A percentile compares a stretch with the other conserved stretches of the same genome.
These are phyloP conservation scores for Fusarium xyrophilum DNA, from an alignment of 2,329 filamentous ascomycete genomes.

Conservation along the genomic window DNA sequence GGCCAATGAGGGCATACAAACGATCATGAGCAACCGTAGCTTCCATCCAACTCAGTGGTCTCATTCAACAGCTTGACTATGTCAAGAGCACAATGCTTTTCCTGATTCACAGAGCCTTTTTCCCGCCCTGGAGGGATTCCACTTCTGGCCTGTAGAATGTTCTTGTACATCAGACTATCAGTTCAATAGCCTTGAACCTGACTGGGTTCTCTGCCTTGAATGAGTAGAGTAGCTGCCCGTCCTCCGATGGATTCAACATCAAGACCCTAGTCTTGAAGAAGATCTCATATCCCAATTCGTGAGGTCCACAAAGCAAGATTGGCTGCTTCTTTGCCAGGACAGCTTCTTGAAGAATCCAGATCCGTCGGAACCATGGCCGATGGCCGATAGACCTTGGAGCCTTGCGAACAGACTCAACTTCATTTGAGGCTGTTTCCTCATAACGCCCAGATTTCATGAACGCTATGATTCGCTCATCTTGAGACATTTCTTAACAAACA, in stretches of 20 bases:
- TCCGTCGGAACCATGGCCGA: conserved; percentile 14
- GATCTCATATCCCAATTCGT: background rate
- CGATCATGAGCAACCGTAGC: conserved; percentile 19
- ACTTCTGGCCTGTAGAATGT: background rate
- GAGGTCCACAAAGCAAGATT: background rate
- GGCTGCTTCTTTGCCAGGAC: background rate
- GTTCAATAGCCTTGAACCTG: conserved; percentile 6
- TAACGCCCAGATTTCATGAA: background rate
- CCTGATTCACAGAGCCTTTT: accelerated
- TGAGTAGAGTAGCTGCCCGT: conserved; percentile 2
- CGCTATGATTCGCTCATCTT: background rate
- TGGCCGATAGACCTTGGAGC: background rate
- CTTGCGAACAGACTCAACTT: background rate
- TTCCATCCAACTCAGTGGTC: conserved; percentile 12
- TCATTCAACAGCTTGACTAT: background rate
- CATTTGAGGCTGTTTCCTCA: accelerated
- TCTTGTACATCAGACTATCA: background rate
- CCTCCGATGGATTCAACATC: background rate
- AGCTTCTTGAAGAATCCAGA: conserved; percentile 27
- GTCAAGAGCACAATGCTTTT: conserved; percentile 4
- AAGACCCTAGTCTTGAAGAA: conserved; percentile 20
- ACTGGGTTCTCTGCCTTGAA: conserved; percentile 4
- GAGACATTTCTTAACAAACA: accelerated
- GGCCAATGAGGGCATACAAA: conserved; percentile 9
- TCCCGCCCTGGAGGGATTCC: accelerated